Conservation (phyloP, 148 eudicot genomes). For the Heliosperma pusillum region DNA sequence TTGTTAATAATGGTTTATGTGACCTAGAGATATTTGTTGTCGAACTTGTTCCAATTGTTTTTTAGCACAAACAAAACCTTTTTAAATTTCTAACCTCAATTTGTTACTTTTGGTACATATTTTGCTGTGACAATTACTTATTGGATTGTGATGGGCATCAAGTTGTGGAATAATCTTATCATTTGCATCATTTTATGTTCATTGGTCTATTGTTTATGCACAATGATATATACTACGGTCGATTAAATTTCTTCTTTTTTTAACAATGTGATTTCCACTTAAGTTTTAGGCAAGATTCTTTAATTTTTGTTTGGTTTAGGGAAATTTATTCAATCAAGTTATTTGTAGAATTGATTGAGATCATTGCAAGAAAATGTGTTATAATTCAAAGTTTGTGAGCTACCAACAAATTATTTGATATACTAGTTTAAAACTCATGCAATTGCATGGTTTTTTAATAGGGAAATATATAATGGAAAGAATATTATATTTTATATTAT, state of each 20-base stretch:
- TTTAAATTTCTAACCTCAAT: slow-evolving; percentile 11
- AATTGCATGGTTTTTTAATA: no score
- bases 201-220: slow-evolving; percentile 19
- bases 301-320: neutral
- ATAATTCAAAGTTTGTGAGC: no score
- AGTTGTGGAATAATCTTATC: slow-evolving; percentile 24
- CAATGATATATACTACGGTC: neutral
- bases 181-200: slow-evolving; percentile 9
- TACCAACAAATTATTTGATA: no score
- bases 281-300: slow-evolving; percentile 1
- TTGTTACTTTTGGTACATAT: slow-evolving; percentile 31
- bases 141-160: slow-evolving; percentile 17
- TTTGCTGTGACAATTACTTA: slow-evolving; percentile 20
- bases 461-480: no score
- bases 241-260: no score
- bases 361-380: no score
- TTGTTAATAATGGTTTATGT: neutral
- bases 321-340: no score
- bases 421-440: no score
- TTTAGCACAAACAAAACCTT: slow-evolving; percentile 3
- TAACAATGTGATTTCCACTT: no score
- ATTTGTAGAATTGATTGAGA: no score
- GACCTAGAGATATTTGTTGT: slow-evolving; percentile 25
- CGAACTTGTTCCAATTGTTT: slow-evolving; percentile 7
- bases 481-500: no score